Evolutionary conservation across 2,329 filamentous ascomycete genomes (phyloP).

Genomic region (Clonostachys rosea): DNA sequence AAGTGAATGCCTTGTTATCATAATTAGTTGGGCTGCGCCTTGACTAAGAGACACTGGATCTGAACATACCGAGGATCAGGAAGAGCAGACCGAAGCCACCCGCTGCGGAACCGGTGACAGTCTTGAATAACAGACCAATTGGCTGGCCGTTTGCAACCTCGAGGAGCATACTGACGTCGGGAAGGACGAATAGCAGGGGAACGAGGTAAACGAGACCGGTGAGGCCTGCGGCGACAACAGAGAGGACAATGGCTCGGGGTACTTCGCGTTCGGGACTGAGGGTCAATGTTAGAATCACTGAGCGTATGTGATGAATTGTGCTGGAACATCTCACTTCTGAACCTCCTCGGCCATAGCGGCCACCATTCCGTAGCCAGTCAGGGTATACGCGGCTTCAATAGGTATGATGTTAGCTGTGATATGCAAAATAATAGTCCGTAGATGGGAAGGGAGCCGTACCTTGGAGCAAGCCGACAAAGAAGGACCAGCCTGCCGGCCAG

Average conservation of each 20-base stretch:
- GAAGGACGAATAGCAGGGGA: slow-evolving; percentile 72
- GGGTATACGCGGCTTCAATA: slow-evolving; percentile 27
- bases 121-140: slow-evolving; percentile 72
- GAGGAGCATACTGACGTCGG: slow-evolving; percentile 60
- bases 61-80: slow-evolving; percentile 52
- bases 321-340: slow-evolving; percentile 28
- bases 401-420: slow-evolving; percentile 1
- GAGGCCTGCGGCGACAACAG: slow-evolving; percentile 58
- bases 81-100: slow-evolving; percentile 75
- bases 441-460: slow-evolving; percentile 15
- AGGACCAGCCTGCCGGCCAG: slow-evolving; percentile 63
- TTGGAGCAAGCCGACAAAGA: slow-evolving; percentile 49
- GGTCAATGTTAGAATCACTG: too few relatives aligned
- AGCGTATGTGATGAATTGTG: too few relatives aligned
- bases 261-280: slow-evolving; percentile 48
- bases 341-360: slow-evolving; percentile 57
- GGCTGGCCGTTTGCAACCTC: slow-evolving; percentile 68
- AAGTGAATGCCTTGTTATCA: slow-evolving; percentile 52
- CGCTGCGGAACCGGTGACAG: slow-evolving; percentile 64
- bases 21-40: too few relatives aligned
- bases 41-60: too few relatives aligned
- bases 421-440: slow-evolving; percentile 32
- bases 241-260: slow-evolving; percentile 64
- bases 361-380: slow-evolving; percentile 46
- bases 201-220: slow-evolving; percentile 64